Conservation (phyloP, 192 early-diverging fungal genomes). For the Coemansia sp. region DNA sequence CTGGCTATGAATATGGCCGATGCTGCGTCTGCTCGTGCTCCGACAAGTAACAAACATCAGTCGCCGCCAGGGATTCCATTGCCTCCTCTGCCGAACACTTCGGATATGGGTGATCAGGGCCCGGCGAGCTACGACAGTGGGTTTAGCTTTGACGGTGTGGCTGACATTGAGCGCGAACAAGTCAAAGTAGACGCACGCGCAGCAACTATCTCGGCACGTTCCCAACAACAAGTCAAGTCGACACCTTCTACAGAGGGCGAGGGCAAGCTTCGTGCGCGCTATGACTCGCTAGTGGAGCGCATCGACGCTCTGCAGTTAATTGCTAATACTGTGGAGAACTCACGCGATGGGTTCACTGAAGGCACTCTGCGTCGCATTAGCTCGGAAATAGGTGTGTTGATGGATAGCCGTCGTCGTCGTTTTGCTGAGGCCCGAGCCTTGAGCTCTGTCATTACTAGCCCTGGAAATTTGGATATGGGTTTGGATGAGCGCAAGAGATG, state of each 20-base stretch:
- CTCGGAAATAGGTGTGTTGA: conserved; percentile 43
- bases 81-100: conserved; percentile 4
- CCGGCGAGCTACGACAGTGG: conserved; percentile 19
- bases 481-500: no score
- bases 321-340: conserved; percentile 50
- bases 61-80: conserved; percentile 8
- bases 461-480: background rate
- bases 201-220: background rate
- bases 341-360: conserved; percentile 41
- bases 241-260: background rate
- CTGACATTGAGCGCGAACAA: conserved; percentile 51
- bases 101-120: background rate
- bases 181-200: conserved; percentile 26
- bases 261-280: conserved; percentile 15
- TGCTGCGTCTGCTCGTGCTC: background rate
- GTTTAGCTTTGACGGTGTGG: conserved; percentile 45
- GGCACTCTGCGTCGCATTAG: conserved; percentile 46
- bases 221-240: no score
- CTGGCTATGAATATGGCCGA: conserved; percentile 4
- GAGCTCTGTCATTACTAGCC: background rate
- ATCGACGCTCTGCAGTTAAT: conserved; percentile 46
- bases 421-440: conserved; percentile 15
- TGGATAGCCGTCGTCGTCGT: conserved; percentile 24
- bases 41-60: background rate
- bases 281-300: conserved; percentile 29